A percentile compares a stretch with the other conserved stretches of the same genome.
Evolutionary conservation across 176 grass and related monocot species (phyloP).

Genomic region (Oryza rufipogon): DNA sequence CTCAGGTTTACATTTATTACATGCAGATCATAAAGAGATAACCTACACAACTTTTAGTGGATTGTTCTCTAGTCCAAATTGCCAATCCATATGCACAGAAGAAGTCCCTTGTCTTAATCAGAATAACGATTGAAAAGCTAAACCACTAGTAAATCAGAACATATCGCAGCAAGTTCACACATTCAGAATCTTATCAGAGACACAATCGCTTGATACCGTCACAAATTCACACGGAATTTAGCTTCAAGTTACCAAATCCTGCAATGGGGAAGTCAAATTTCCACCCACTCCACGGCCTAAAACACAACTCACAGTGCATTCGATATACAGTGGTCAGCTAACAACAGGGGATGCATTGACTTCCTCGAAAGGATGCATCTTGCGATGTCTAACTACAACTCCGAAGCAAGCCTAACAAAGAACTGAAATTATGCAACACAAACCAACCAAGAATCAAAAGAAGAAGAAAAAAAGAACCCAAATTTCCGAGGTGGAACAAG

Average conservation of each 20-base stretch:
- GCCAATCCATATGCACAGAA: background rate
- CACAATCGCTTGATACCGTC: background rate
- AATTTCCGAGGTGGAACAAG: conserved; percentile 18
- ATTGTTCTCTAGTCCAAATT: background rate
- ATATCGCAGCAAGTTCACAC: conserved; percentile 9
- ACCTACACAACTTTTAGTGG: background rate
- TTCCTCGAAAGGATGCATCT: conserved; percentile 22
- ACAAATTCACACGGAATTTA: background rate
- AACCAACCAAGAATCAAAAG: conserved; percentile 17
- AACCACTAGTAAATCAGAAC: background rate
- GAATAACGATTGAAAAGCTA: background rate
- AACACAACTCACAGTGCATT: conserved; percentile 14
- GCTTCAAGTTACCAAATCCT: background rate
- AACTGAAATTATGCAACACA: conserved; percentile 20
- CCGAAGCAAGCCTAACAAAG: background rate
- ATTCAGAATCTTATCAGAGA: background rate
- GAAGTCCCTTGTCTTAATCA: conserved; percentile 15
- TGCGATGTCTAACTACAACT: background rate
- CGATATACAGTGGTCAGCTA: background rate
- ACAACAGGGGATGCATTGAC: background rate
- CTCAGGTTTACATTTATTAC: conserved; percentile 15
- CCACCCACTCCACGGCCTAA: background rate
- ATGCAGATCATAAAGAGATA: conserved; percentile 15
- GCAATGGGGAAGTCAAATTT: background rate
- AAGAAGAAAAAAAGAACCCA: background rate